Percentiles rank a stretch among this genome's conserved stretches.
Evolutionary conservation across 306 rosid genomes (phyloP).

Genomic region (Casuarina glauca): DNA sequence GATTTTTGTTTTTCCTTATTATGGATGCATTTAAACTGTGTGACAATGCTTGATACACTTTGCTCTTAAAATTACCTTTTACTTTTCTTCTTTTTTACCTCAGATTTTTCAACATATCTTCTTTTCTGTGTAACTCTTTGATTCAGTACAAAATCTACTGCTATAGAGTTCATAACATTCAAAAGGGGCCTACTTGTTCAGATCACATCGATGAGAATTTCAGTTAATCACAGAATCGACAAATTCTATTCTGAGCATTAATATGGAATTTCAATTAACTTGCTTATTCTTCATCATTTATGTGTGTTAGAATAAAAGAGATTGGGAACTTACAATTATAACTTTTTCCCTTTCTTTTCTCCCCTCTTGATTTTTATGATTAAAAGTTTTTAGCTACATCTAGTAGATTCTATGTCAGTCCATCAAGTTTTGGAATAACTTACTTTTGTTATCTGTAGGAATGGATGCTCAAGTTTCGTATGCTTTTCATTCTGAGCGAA

Average conservation of each 20-base stretch:
- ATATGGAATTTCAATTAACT: neutral
- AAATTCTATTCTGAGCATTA: neutral
- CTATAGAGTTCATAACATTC: neutral
- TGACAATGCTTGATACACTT: neutral
- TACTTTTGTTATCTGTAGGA: constrained; percentile 45
- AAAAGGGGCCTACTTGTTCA: neutral
- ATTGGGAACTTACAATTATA: neutral
- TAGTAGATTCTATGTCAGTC: neutral
- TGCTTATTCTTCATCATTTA: neutral
- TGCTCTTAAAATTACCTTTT: neutral
- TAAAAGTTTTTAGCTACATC: neutral
- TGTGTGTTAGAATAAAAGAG: neutral
- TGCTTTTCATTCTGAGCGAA: constrained; percentile 93
- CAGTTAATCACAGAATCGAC: neutral
- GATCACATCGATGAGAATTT: neutral
- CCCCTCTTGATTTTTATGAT: neutral
- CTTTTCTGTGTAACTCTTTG: neutral
- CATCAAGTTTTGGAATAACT: neutral
- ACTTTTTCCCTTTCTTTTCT: neutral
- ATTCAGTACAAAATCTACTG: neutral
- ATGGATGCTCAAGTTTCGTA: constrained; percentile 99
- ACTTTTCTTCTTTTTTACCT: constrained; percentile 13
- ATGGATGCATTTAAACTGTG: neutral
- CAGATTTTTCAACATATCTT: constrained; percentile 1
- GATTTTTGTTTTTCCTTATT: constrained; percentile 6